These are phyloP conservation scores for Luffa aegyptiaca DNA, from an alignment of 306 rosid species.

Conservation along the genomic window DNA sequence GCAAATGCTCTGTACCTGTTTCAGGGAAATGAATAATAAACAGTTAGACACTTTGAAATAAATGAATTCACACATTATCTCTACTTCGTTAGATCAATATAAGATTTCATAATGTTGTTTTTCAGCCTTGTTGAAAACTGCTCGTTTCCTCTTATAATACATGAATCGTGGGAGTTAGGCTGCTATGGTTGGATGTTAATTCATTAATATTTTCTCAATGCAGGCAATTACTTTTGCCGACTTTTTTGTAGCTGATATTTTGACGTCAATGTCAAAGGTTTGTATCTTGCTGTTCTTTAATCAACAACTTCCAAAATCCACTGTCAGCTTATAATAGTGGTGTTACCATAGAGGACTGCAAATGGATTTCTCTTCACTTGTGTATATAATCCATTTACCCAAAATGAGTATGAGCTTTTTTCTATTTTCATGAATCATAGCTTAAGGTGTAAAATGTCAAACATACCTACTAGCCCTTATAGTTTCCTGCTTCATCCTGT, in stretches of 20 bases:
- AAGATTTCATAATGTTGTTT: neutral
- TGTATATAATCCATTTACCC: neutral
- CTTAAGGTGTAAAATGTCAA: neutral
- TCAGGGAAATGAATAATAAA: neutral
- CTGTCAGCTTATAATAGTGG: neutral
- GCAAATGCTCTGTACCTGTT: neutral
- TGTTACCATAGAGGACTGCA: neutral
- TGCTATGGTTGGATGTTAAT: constrained; percentile 6
- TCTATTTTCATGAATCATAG: neutral
- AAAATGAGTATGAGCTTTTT: neutral
- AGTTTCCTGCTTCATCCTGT: neutral
- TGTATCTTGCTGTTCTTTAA: constrained; percentile 15
- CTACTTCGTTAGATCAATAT: neutral
- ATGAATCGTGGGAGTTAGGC: neutral
- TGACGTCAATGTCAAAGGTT: constrained; percentile 97
- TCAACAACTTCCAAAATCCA: constrained; percentile 7
- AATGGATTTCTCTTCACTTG: neutral
- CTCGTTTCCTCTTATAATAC: neutral
- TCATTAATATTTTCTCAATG: constrained; percentile 21
- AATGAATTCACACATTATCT: neutral
- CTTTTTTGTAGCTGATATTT: constrained; percentile 92
- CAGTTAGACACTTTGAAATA: neutral
- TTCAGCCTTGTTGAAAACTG: constrained; percentile 1
- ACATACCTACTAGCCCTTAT: neutral
- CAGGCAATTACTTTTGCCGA: constrained; percentile 95